These are phyloP conservation scores for Metarhizium album DNA, from an alignment of 2,329 filamentous ascomycete genomes.

Conservation along the genomic window DNA sequence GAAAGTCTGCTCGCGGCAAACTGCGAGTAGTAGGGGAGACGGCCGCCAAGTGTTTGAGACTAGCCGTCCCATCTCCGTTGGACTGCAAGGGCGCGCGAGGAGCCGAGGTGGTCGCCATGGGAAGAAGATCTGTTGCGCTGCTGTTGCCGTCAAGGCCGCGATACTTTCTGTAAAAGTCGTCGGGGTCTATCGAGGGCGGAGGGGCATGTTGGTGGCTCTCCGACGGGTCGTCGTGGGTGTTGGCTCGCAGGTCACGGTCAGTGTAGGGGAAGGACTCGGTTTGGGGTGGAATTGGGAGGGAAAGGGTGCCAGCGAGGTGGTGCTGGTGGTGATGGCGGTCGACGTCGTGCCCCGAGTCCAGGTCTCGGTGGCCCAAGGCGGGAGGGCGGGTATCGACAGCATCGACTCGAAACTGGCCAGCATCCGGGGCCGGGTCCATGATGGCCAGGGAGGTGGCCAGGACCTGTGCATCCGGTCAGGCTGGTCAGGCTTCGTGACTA, in stretches of 20 bases:
- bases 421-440: constrained; percentile 21
- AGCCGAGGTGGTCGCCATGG: constrained; percentile 26
- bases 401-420: constrained; percentile 14
- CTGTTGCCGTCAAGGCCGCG: constrained; percentile 26
- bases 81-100: constrained; percentile 34
- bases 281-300: constrained; percentile 1
- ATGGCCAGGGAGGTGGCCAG: constrained; percentile 22
- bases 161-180: constrained; percentile 45
- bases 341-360: constrained; percentile 18
- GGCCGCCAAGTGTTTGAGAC: constrained; percentile 33
- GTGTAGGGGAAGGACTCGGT: neutral
- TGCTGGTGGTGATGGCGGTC: constrained; percentile 16
- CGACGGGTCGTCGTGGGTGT: constrained; percentile 7
- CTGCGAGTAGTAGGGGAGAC: constrained; percentile 26
- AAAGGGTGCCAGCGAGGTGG: constrained; percentile 10
- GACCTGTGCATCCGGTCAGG: constrained; percentile 33
- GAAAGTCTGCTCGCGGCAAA: constrained; percentile 30
- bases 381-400: constrained; percentile 6
- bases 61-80: constrained; percentile 37
- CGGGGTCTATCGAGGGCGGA: constrained; percentile 35
- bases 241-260: neutral
- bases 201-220: constrained; percentile 24
- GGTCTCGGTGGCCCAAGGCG: constrained; percentile 13
- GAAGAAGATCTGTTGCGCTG: constrained; percentile 22
- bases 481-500: constrained; percentile 30